Evolutionary conservation across 805 yeast genomes (phyloP), one percentile per base, ranked within the genome.

Genomic region (Candida railenensis): DNA sequence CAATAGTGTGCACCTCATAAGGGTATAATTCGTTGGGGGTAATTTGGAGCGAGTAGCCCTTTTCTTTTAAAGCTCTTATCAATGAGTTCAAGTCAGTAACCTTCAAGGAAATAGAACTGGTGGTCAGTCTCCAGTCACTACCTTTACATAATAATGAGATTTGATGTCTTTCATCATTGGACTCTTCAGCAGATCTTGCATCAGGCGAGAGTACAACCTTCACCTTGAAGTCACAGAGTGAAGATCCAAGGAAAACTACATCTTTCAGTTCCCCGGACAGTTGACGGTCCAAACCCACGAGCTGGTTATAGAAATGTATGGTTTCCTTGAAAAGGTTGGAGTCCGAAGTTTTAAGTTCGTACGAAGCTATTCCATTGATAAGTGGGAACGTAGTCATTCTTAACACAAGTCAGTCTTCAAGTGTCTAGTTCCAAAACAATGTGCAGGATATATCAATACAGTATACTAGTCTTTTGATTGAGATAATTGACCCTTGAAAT

Each of bases 1-100:
- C 97, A 21, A 86, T 61, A 5, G 82, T 77, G 63, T 85, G 89
- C 4, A 87, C 71, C 63, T 89, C 96, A 53, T 78, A 75, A 3
- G 97, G 96, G 46, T 78, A 79, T 46, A 85, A 68, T 40, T 81
- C 87, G 47, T 83, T 82, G 3, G 98, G 97, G 55, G 77, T 72
- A 20, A 80, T 73, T 63, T 85, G 91, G 46, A 68, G 71, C 12
- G 74, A 67, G 39, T 57, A 50, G 1, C 66, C 55, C 3, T 55
- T 52, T 14, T 57, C 53, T 40, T 63, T 52, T 21, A 78, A 62
- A n/a, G 58, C 42, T 53, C 34, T 53, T 32, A 76, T 63, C 46
- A 77, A 48, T 40, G 61, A 53, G 52, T 65, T 66, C 34, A 81
- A 55, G 47, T 76, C 66, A 12, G 65, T 48, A 14, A 77, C 70